phyloP scores from a whole-genome alignment of 2,329 filamentous ascomycete genomes.

The Emydomyces testavorans region DNA sequence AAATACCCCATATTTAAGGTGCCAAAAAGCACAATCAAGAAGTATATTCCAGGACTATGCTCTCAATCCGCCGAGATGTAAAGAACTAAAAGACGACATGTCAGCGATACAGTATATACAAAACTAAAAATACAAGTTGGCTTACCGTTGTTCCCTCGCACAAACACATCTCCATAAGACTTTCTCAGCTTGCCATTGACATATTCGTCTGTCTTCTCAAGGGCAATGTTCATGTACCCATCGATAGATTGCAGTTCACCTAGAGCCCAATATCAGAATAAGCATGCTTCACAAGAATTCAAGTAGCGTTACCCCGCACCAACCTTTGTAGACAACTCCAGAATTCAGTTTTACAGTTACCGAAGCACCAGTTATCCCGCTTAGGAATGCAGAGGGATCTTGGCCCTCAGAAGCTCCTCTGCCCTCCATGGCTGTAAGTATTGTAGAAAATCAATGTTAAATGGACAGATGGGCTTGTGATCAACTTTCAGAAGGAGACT shows the following conservation, averaged over 20 bases:
- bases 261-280: slow-evolving; percentile 30
- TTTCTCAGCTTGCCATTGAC: slow-evolving; percentile 73
- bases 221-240: slow-evolving; percentile 98
- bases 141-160: slow-evolving; percentile 86
- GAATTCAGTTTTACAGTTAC: slow-evolving; percentile 98
- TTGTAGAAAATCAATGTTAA: neutral
- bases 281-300: neutral
- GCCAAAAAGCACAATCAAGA: neutral
- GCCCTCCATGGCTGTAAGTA: slow-evolving; percentile 56
- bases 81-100: slow-evolving; percentile 10
- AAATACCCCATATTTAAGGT: neutral
- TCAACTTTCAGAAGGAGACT: no score
- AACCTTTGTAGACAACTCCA: slow-evolving; percentile 91
- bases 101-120: slow-evolving; percentile 16
- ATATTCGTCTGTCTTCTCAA: slow-evolving; percentile 89
- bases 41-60: neutral
- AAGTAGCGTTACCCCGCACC: slow-evolving; percentile 27
- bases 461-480: neutral
- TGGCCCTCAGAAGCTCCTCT: slow-evolving; percentile 59
- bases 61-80: slow-evolving; percentile 15
- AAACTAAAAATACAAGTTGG: slow-evolving; percentile 14
- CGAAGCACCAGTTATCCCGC: slow-evolving; percentile 84
- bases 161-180: slow-evolving; percentile 87
- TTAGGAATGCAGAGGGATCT: slow-evolving; percentile 85
- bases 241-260: slow-evolving; percentile 94